A percentile compares a stretch with the other conserved stretches of the same genome.
Evolutionary conservation across 1,284 basidiomycete species (phyloP).

Genomic region (Singerocomus rubriflavus): DNA sequence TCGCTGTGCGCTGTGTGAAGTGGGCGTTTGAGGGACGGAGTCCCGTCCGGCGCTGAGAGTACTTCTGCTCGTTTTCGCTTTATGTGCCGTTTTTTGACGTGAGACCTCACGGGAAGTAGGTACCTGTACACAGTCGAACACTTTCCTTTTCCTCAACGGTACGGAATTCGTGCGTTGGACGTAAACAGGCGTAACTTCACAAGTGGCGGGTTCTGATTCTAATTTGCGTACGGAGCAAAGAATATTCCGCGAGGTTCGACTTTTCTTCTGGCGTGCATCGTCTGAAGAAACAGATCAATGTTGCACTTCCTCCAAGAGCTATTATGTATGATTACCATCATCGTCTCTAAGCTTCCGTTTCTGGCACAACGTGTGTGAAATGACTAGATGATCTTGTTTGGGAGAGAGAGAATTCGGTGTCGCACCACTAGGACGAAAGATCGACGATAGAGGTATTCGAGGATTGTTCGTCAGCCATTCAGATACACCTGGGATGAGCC

Average conservation of each 20-base stretch:
- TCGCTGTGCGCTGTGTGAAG: not conserved
- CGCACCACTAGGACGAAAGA: not conserved
- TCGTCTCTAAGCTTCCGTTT: conserved; percentile 14
- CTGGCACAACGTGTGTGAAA: not conserved
- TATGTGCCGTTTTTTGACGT: conserved; percentile 4
- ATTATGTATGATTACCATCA: conserved; percentile 13
- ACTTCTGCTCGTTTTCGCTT: not conserved
- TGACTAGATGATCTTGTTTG: not conserved
- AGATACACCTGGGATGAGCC: not conserved
- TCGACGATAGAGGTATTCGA: not conserved
- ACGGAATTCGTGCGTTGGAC: conserved; percentile 20
- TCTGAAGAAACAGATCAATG: conserved; percentile 16
- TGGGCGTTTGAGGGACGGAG: not conserved
- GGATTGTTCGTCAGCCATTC: conserved; percentile 1
- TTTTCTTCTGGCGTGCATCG: conserved; percentile 18
- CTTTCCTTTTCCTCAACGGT: conserved; percentile 17
- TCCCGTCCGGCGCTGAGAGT: not conserved
- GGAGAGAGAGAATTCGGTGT: not conserved
- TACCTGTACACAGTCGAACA: conserved; percentile 30
- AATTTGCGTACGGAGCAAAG: conserved; percentile 17
- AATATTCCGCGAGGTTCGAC: conserved; percentile 8
- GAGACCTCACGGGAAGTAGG: conserved; percentile 19
- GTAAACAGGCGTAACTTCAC: conserved; percentile 18
- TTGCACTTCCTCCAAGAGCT: not conserved
- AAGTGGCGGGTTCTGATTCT: conserved; percentile 29